phyloP scores from a whole-genome alignment of 495 filamentous ascomycete genomes.

The Penicillium tannophilum region DNA sequence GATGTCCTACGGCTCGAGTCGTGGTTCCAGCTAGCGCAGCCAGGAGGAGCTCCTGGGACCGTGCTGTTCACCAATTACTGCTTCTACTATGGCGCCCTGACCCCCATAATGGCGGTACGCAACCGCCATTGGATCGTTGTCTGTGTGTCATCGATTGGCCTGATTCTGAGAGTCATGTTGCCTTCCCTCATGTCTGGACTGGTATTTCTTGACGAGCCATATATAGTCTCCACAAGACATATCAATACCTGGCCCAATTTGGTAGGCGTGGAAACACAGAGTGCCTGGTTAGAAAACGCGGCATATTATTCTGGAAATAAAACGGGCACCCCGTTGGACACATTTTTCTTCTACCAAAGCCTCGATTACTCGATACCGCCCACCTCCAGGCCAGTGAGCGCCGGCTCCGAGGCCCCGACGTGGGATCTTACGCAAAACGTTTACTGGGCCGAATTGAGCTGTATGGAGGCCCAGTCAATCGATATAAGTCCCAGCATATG shows the following conservation, averaged over 20 bases:
- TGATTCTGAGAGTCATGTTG: constrained; percentile 21
- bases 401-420: constrained; percentile 7
- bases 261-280: constrained; percentile 20
- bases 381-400: constrained; percentile 12
- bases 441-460: constrained; percentile 29
- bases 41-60: constrained; percentile 17
- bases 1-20: constrained; percentile 33
- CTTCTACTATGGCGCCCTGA: constrained; percentile 22
- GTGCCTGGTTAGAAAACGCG: constrained; percentile 11
- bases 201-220: constrained; percentile 8
- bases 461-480: constrained; percentile 2
- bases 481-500: neutral
- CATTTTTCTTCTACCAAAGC: constrained; percentile 13
- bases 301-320: neutral
- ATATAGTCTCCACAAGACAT: constrained; percentile 6
- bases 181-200: constrained; percentile 28
- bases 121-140: constrained; percentile 30
- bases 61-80: constrained; percentile 33
- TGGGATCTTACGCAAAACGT: constrained; percentile 24
- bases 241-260: constrained; percentile 29
- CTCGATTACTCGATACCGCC: constrained; percentile 19
- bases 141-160: constrained; percentile 19
- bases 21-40: constrained; percentile 30
- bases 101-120: constrained; percentile 22
- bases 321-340: constrained; percentile 1